Conservation (phyloP, 2,329 filamentous ascomycete genomes). For the Cercospora sp. region DNA sequence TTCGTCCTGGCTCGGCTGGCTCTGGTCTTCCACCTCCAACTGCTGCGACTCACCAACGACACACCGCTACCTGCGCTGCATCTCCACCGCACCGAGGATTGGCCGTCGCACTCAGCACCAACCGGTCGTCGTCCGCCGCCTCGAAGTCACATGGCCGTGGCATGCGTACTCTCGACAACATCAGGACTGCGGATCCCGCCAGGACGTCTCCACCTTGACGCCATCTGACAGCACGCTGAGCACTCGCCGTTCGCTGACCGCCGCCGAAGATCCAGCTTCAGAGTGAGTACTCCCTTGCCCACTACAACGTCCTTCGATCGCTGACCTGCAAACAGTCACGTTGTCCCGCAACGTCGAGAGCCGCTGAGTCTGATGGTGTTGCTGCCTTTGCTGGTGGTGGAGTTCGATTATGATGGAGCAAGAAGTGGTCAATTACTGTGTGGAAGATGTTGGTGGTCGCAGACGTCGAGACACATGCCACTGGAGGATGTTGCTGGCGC, state of each 20-base stretch:
- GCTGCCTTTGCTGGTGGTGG: neutral
- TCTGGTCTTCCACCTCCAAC: constrained; percentile 11
- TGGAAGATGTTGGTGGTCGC: neutral
- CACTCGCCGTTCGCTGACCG: neutral
- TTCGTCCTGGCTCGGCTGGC: constrained; percentile 22
- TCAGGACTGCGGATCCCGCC: neutral
- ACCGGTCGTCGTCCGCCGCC: neutral
- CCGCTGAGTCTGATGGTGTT: neutral
- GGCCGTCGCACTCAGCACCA: neutral
- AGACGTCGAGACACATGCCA: neutral
- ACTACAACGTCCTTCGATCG: neutral
- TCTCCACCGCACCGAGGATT: neutral
- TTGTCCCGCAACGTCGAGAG: neutral
- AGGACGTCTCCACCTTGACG: neutral
- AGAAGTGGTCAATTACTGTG: too few species aligned
- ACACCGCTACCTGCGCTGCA: neutral
- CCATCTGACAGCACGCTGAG: neutral
- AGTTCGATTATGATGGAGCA: neutral
- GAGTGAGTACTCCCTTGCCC: neutral
- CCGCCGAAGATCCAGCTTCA: neutral
- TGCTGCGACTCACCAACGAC: constrained; percentile 15
- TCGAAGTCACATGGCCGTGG: neutral
- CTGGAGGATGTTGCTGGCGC: neutral
- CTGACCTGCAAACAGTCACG: neutral
- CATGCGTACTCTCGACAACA: neutral